A percentile compares a stretch with the other conserved stretches of the same genome.
Evolutionary conservation across 805 yeast species (phyloP).

Genomic region (Metschnikowia hibisci): DNA sequence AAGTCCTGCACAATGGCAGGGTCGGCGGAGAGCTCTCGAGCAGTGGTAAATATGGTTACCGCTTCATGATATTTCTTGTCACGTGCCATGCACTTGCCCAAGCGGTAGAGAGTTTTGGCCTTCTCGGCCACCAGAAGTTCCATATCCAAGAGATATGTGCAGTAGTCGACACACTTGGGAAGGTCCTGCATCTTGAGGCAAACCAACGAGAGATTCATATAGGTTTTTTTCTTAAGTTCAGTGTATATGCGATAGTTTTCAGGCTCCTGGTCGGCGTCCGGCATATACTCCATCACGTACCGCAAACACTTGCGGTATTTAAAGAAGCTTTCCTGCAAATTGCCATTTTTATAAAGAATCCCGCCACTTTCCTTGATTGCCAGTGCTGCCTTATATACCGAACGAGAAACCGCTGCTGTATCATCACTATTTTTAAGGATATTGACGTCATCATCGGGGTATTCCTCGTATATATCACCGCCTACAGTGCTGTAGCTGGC

Average conservation of each 20-base stretch:
- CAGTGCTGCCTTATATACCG: conserved; percentile 47
- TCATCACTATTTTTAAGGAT: conserved; percentile 51
- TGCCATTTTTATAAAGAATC: conserved; percentile 51
- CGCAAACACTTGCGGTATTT: conserved; percentile 66
- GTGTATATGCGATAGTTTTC: conserved; percentile 47
- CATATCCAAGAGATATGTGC: conserved; percentile 54
- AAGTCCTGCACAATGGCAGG: conserved; percentile 44
- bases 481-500: conserved; percentile 60
- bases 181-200: conserved; percentile 48
- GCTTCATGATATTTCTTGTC: conserved; percentile 50
- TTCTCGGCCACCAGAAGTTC: conserved; percentile 36
- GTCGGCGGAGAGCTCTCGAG: conserved; percentile 45
- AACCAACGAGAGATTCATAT: conserved; percentile 57
- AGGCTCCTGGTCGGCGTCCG: conserved; percentile 62
- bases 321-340: conserved; percentile 48
- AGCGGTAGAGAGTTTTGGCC: conserved; percentile 59
- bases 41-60: conserved; percentile 41
- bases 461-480: conserved; percentile 72
- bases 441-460: conserved; percentile 65
- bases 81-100: conserved; percentile 43
- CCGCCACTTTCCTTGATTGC: conserved; percentile 69
- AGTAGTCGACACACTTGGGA: conserved; percentile 49
- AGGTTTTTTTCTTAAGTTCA: conserved; percentile 50
- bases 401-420: conserved; percentile 26
- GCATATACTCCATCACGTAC: conserved; percentile 67